Evolutionary conservation across 2,329 filamentous ascomycete species (phyloP).

Genomic region (Pseudocercospora macadamiae): DNA sequence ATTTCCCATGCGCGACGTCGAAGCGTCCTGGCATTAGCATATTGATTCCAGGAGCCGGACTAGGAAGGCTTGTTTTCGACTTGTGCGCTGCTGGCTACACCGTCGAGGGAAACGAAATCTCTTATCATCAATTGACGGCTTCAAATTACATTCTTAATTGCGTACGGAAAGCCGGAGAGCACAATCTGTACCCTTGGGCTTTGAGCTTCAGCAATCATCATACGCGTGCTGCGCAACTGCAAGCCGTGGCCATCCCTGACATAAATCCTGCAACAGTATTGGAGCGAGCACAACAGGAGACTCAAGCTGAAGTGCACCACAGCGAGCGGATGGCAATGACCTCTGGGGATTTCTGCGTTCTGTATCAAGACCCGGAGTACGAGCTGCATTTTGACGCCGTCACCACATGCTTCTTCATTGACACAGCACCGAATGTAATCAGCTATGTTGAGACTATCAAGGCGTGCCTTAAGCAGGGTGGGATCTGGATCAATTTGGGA

Average conservation of each 20-base stretch:
- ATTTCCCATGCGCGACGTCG: slow-evolving; percentile 42
- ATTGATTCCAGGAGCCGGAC: slow-evolving; percentile 84
- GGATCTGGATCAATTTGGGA: slow-evolving; percentile 85
- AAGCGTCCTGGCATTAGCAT: slow-evolving; percentile 59
- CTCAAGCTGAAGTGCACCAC: slow-evolving; percentile 36
- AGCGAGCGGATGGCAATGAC: slow-evolving; percentile 85
- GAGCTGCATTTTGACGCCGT: slow-evolving; percentile 74
- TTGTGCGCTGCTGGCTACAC: slow-evolving; percentile 72
- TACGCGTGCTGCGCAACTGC: slow-evolving; percentile 73
- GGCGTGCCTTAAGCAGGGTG: slow-evolving; percentile 75
- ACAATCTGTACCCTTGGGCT: slow-evolving; percentile 82
- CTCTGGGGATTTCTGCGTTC: slow-evolving; percentile 87
- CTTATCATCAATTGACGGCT: slow-evolving; percentile 92
- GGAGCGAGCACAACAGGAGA: slow-evolving; percentile 32
- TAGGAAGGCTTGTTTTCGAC: slow-evolving; percentile 88
- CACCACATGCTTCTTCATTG: slow-evolving; percentile 91
- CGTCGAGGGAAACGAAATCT: slow-evolving; percentile 89
- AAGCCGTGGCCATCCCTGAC: slow-evolving; percentile 75
- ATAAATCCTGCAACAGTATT: slow-evolving; percentile 53
- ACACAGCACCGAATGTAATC: slow-evolving; percentile 92
- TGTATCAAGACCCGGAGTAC: slow-evolving; percentile 71
- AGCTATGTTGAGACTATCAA: slow-evolving; percentile 83
- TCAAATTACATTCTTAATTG: slow-evolving; percentile 76
- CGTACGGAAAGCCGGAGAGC: slow-evolving; percentile 62
- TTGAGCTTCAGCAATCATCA: slow-evolving; percentile 86